Evolutionary conservation across 345 rosid genomes (phyloP).

Genomic region (Mercurialis annua): DNA sequence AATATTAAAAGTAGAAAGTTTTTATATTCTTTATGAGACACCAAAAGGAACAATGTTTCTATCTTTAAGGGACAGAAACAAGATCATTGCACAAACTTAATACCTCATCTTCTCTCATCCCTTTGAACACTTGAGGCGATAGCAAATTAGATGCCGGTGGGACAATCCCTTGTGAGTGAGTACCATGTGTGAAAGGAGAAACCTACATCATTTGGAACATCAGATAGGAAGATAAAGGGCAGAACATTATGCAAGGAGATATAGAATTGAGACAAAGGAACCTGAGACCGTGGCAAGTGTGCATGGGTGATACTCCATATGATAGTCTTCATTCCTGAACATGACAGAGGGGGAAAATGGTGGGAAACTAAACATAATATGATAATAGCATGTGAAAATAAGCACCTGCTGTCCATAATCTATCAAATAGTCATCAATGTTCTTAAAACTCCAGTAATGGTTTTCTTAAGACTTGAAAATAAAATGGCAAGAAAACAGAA

Average conservation of each 20-base stretch:
- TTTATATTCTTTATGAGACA: too few species aligned
- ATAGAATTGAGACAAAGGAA: slow-evolving; percentile 23
- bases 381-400: too few species aligned
- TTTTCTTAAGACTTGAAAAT: background rate
- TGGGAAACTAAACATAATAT: too few species aligned
- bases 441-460: background rate
- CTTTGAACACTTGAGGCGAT: slow-evolving; percentile 79
- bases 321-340: slow-evolving; percentile 95
- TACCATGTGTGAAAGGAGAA: slow-evolving; percentile 54
- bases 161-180: slow-evolving; percentile 63
- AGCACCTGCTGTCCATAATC: background rate
- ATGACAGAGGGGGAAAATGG: slow-evolving; percentile 3
- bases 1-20: too few species aligned
- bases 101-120: slow-evolving; percentile 99
- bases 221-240: slow-evolving; percentile 18
- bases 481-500: background rate
- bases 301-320: slow-evolving; percentile 98
- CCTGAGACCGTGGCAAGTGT: slow-evolving; percentile 95
- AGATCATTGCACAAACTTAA: background rate
- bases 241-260: background rate
- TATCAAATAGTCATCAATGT: slow-evolving; percentile 4
- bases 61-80: too few species aligned
- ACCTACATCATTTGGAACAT: slow-evolving; percentile 39
- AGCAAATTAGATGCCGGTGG: slow-evolving; percentile 56
- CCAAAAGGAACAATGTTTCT: too few species aligned